Evolutionary conservation across 176 grass and related monocot species (phyloP).

Genomic region (Aegilops sharonensis): DNA sequence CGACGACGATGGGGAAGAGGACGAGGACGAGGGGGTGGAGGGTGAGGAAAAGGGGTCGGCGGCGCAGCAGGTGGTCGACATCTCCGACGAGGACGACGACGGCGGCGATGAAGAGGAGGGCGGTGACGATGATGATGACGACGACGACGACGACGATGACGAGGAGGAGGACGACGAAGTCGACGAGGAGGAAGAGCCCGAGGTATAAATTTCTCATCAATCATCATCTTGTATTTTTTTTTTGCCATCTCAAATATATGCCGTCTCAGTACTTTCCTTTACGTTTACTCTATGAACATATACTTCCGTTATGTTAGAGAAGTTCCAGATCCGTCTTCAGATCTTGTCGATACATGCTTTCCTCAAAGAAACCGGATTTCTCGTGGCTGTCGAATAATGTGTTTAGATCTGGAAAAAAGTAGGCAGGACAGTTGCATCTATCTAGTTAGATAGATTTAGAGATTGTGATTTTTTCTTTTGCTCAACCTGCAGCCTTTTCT

Average conservation of each 20-base stretch:
- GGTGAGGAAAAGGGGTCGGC: conserved; percentile 18
- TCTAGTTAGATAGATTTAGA: conserved; percentile 13
- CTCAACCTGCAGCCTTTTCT: neutral
- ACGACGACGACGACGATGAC: conserved; percentile 4
- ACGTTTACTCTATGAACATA: neutral
- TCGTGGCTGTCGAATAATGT: no score
- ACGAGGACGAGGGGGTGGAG: neutral
- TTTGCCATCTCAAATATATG: neutral
- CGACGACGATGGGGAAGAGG: conserved; percentile 8
- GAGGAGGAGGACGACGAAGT: conserved; percentile 13
- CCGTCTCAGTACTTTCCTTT: neutral
- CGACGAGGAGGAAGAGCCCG: conserved; percentile 25
- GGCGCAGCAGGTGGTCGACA: conserved; percentile 33
- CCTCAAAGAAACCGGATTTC: neutral
- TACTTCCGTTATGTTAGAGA: neutral
- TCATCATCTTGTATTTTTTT: neutral
- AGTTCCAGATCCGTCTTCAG: neutral
- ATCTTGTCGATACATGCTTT: neutral
- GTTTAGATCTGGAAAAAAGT: neutral
- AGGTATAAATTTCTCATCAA: conserved; percentile 35
- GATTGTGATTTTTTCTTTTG: neutral
- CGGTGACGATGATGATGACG: neutral
- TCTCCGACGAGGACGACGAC: conserved; percentile 45
- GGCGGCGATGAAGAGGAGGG: neutral
- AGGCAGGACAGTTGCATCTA: neutral